Evolutionary conservation across 768 basidiomycete species (phyloP).

Genomic region (Tylopilus vinaceipallidus): DNA sequence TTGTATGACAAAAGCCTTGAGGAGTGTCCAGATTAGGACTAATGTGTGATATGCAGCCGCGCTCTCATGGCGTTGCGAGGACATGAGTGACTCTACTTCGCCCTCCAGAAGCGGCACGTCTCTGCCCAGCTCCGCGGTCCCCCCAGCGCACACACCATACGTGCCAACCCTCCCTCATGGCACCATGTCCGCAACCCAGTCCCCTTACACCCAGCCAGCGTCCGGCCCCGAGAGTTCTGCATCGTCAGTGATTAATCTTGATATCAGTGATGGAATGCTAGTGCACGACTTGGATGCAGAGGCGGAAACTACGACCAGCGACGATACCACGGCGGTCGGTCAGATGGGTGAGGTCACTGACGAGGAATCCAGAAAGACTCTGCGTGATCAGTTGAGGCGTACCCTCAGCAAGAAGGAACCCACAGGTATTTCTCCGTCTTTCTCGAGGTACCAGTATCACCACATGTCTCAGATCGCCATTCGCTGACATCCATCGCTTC

Average conservation of each 20-base stretch:
- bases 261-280: conserved; percentile 65
- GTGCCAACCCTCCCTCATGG: conserved; percentile 55
- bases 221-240: conserved; percentile 58
- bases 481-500: conserved; percentile 14
- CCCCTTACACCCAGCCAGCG: conserved; percentile 28
- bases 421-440: conserved; percentile 37
- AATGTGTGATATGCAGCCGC: not conserved
- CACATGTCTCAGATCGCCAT: conserved; percentile 10
- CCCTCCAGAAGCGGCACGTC: conserved; percentile 39
- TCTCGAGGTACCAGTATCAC: conserved; percentile 10
- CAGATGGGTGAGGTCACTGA: conserved; percentile 43
- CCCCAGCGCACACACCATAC: conserved; percentile 52
- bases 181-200: conserved; percentile 29
- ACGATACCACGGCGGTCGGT: conserved; percentile 49
- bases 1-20: conserved; percentile 14
- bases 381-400: conserved; percentile 70
- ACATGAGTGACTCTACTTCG: conserved; percentile 26
- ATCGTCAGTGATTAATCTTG: conserved; percentile 68
- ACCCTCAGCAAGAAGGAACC: conserved; percentile 56
- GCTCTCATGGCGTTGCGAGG: conserved; percentile 8
- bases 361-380: conserved; percentile 58
- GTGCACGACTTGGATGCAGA: conserved; percentile 70
- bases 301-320: conserved; percentile 51
- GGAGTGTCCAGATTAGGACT: not conserved
- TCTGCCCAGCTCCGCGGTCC: conserved; percentile 39